These are phyloP conservation scores for Arabidopsis suecica DNA, from an alignment of 345 rosid genomes.

Conservation along the genomic window DNA sequence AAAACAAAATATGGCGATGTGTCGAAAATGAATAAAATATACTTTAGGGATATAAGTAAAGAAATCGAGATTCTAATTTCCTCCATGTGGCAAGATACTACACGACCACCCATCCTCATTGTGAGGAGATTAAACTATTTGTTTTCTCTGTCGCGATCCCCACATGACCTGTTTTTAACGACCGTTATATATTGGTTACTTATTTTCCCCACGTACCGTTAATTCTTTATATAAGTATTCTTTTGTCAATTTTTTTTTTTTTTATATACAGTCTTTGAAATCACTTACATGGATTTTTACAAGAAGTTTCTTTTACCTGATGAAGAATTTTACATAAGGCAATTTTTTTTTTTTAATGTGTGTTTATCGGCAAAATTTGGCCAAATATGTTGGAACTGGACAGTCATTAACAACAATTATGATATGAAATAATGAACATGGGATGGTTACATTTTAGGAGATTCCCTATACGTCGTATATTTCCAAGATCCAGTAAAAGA, in stretches of 20 bases:
- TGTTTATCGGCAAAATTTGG: too few species aligned
- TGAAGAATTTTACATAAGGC: too few species aligned
- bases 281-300: background rate
- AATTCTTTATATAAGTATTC: background rate
- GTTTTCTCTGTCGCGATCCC: constrained; percentile 10
- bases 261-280: background rate
- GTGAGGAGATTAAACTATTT: constrained; percentile 33
- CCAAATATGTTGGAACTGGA: too few species aligned
- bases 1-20: too few species aligned
- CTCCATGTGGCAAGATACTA: constrained; percentile 36
- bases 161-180: constrained; percentile 38
- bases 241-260: background rate
- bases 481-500: constrained; percentile 22
- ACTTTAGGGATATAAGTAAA: too few species aligned
- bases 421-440: background rate
- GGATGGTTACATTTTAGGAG: constrained; percentile 8
- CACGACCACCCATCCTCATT: constrained; percentile 34
- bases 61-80: constrained; percentile 14
- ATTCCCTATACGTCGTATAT: constrained; percentile 10
- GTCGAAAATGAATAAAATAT: too few species aligned
- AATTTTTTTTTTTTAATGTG: too few species aligned
- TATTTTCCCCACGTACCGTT: background rate
- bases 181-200: constrained; percentile 4
- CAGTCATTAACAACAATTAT: background rate
- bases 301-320: background rate